Percentiles rank a stretch among this genome's conserved stretches.
Conservation (phyloP, 345 rosid species). For the Salix udensis region DNA sequence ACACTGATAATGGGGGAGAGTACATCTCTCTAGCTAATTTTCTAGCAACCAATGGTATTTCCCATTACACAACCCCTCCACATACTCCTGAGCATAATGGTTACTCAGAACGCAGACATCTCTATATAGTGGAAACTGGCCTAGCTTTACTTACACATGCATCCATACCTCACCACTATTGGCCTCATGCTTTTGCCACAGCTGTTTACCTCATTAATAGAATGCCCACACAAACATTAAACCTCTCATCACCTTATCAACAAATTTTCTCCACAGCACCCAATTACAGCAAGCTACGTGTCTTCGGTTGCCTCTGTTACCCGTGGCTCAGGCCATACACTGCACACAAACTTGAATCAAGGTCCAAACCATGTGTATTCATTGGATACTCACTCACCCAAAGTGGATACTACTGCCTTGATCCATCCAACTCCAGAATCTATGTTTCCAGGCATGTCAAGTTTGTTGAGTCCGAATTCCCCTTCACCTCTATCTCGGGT, state of each 20-base stretch:
- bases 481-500: no score
- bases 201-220: no score
- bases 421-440: not conserved
- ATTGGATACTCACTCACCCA: not conserved
- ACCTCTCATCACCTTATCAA: not conserved
- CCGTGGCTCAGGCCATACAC: not conserved
- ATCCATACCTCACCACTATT: rapidly evolving
- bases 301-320: no score
- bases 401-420: no score
- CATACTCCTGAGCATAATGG: not conserved
- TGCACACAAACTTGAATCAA: rapidly evolving
- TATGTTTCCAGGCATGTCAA: not conserved
- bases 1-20: rapidly evolving
- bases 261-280: not conserved
- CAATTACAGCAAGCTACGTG: not conserved
- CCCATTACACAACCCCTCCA: not conserved
- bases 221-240: not conserved
- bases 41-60: not conserved
- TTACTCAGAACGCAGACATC: not conserved
- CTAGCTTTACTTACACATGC: not conserved
- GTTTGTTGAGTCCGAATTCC: no score
- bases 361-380: not conserved
- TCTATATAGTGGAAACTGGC: not conserved
- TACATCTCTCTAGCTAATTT: no score
- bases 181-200: rapidly evolving